phyloP scores from a whole-genome alignment of 257 asterid species.

The Nemophila menziesii region DNA sequence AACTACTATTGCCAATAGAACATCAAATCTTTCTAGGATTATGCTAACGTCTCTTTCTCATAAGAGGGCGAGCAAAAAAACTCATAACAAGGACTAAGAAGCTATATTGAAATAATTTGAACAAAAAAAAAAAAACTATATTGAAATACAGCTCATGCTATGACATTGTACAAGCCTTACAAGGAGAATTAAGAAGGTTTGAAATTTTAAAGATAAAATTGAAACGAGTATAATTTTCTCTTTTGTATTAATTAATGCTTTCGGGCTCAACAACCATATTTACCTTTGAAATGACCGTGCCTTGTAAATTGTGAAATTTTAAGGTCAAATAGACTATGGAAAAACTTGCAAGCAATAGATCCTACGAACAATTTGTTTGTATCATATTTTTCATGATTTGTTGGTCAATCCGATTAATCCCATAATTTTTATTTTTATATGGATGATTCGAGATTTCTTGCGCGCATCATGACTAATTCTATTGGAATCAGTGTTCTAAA shows the following conservation, averaged over 20 bases:
- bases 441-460: too few species aligned
- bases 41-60: not conserved
- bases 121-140: too few species aligned
- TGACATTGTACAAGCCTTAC: too few species aligned
- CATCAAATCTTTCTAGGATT: not conserved
- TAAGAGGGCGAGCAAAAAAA: not conserved
- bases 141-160: too few species aligned
- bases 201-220: not conserved
- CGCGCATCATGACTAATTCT: too few species aligned
- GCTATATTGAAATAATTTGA: too few species aligned
- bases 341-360: not conserved
- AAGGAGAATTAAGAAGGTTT: too few species aligned
- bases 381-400: too few species aligned
- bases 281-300: not conserved
- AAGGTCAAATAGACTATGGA: slow-evolving; percentile 4
- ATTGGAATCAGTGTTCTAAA: too few species aligned
- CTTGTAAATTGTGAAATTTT: not conserved
- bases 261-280: not conserved
- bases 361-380: too few species aligned
- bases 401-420: too few species aligned
- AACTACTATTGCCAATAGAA: not conserved
- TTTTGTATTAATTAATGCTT: not conserved
- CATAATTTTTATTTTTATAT: too few species aligned
- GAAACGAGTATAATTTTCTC: not conserved
- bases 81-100: not conserved